Conservation (phyloP, 257 asterid species). For the Cinchona pubescens region DNA sequence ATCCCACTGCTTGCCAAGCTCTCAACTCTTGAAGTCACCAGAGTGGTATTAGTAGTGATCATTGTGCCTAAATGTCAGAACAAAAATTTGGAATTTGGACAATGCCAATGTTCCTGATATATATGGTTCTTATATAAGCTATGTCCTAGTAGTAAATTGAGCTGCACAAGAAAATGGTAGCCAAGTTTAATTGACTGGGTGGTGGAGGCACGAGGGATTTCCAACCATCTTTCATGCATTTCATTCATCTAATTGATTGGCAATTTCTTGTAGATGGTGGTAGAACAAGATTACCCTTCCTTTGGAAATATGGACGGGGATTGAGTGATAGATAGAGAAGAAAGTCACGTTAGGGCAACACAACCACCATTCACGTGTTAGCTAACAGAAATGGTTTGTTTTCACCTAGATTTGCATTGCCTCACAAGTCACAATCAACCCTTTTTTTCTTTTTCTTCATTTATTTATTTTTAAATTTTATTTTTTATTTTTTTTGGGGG, state of each 20-base stretch:
- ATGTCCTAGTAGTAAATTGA: too few species aligned
- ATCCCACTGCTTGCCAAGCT: slow-evolving; percentile 56
- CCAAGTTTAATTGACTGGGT: not conserved
- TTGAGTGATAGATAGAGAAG: not conserved
- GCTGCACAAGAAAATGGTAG: not conserved
- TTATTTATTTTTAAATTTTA: too few species aligned
- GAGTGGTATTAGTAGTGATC: slow-evolving; percentile 19
- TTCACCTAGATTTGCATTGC: too few species aligned
- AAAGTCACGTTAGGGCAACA: not conserved
- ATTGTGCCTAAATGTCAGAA: not conserved
- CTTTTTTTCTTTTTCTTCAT: too few species aligned
- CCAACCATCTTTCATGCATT: not conserved
- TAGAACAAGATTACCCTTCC: not conserved
- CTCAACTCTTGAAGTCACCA: slow-evolving; percentile 46
- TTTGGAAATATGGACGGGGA: too few species aligned
- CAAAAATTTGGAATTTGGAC: not conserved
- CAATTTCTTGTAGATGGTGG: not conserved
- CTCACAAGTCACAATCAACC: too few species aligned
- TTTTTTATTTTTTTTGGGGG: too few species aligned
- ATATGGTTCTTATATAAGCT: not conserved
- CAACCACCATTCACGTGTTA: slow-evolving; percentile 5
- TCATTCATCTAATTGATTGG: not conserved
- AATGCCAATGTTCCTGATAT: not conserved
- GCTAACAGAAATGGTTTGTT: not conserved
- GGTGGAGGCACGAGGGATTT: slow-evolving; percentile 10